Conservation (phyloP, 352 stramenopile species). For the Pythium monospermum region DNA sequence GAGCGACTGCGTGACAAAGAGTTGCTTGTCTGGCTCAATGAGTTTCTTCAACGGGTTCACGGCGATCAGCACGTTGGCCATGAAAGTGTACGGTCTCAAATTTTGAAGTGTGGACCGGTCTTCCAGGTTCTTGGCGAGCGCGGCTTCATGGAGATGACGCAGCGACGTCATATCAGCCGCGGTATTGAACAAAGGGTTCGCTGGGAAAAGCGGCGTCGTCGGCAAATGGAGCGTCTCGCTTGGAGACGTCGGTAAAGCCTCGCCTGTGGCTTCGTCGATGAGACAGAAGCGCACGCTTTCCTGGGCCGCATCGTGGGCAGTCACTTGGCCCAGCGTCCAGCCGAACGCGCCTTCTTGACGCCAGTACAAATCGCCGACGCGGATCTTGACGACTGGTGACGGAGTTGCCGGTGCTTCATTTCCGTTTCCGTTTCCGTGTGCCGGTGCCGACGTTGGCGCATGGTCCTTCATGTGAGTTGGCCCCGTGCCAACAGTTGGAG, state of each 20-base stretch:
- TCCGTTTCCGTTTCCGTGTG: neutral
- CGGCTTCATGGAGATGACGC: slow-evolving; percentile 78
- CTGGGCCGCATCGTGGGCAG: slow-evolving; percentile 32
- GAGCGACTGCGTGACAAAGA: slow-evolving; percentile 62
- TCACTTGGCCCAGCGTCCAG: slow-evolving; percentile 68
- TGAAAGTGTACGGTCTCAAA: slow-evolving; percentile 83
- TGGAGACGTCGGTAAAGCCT: slow-evolving; percentile 23
- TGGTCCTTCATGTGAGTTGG: neutral
- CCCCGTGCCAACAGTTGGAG: neutral
- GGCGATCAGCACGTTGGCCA: slow-evolving; percentile 83
- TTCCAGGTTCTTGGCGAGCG: slow-evolving; percentile 84
- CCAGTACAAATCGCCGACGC: slow-evolving; percentile 81
- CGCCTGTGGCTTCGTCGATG: slow-evolving; percentile 65
- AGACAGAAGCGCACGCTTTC: slow-evolving; percentile 39
- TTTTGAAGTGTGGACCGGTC: slow-evolving; percentile 71
- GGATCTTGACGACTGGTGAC: slow-evolving; percentile 21
- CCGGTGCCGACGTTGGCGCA: neutral
- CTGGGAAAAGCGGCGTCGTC: slow-evolving; percentile 47
- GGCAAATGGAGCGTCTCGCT: slow-evolving; percentile 35
- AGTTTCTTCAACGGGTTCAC: slow-evolving; percentile 78
- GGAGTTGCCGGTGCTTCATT: slow-evolving; percentile 6
- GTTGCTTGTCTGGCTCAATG: slow-evolving; percentile 64
- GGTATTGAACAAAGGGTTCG: slow-evolving; percentile 72
- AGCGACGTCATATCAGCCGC: slow-evolving; percentile 82
- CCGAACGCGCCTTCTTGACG: slow-evolving; percentile 55